phyloP scores from a whole-genome alignment of 768 basidiomycete genomes.

The Pleurotus salmoneostramineus region DNA sequence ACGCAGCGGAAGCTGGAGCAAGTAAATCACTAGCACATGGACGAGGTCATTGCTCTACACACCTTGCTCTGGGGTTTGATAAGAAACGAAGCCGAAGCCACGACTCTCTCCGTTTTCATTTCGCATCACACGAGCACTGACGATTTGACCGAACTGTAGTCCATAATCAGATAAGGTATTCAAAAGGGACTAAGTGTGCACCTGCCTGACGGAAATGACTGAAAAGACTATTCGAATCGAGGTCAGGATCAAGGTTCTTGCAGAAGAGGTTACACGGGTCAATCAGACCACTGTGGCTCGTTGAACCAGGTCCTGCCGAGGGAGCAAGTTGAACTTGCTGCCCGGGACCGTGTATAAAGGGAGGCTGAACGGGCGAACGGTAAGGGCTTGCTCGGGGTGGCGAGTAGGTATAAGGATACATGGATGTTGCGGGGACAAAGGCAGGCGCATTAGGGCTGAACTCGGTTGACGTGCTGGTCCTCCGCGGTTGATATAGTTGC shows the following conservation, averaged over 20 bases:
- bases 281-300: conserved; percentile 81
- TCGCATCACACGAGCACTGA: conserved; percentile 92
- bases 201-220: conserved; percentile 76
- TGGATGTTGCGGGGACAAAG: conserved; percentile 70
- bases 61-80: conserved; percentile 83
- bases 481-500: conserved; percentile 67
- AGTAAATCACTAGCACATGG: conserved; percentile 6
- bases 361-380: conserved; percentile 39
- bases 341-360: conserved; percentile 82
- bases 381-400: conserved; percentile 60
- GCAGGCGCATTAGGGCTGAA: conserved; percentile 73
- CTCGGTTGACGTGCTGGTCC: conserved; percentile 54
- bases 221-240: conserved; percentile 84
- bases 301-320: conserved; percentile 66
- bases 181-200: conserved; percentile 10
- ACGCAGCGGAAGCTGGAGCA: conserved; percentile 58
- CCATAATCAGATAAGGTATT: conserved; percentile 7
- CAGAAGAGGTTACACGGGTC: conserved; percentile 91
- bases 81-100: conserved; percentile 91
- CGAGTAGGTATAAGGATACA: conserved; percentile 70
- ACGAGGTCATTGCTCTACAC: conserved; percentile 4
- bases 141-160: conserved; percentile 79
- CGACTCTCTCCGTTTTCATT: conserved; percentile 78
- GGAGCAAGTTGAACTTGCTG: conserved; percentile 89
- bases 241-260: conserved; percentile 85